Percentiles rank a stretch among this genome's conserved stretches.
Evolutionary conservation across 108 stramenopile species (phyloP).

Genomic region (Cyclotella atomus): DNA sequence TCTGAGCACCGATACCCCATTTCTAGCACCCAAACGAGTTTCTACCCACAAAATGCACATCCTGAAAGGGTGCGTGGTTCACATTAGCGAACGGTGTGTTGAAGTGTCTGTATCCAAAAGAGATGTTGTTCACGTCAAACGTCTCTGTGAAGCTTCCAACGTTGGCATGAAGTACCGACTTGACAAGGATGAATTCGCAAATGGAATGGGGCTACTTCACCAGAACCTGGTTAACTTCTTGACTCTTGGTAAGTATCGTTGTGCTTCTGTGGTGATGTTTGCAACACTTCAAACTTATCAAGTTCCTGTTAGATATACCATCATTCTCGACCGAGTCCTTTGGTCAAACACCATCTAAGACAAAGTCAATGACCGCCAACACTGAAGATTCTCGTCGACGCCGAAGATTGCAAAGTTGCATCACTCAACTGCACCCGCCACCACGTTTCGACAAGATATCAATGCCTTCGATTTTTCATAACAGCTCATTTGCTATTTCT

Average conservation of each 20-base stretch:
- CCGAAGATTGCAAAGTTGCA: slow-evolving; percentile 46
- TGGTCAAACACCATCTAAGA: slow-evolving; percentile 41
- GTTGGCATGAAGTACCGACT: slow-evolving; percentile 57
- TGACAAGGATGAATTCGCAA: slow-evolving; percentile 70
- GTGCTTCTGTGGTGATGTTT: background rate
- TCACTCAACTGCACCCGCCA: slow-evolving; percentile 28
- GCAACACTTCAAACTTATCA: too few species aligned
- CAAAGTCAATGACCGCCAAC: slow-evolving; percentile 38
- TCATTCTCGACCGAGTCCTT: slow-evolving; percentile 49
- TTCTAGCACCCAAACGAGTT: slow-evolving; percentile 1
- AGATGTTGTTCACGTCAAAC: slow-evolving; percentile 56
- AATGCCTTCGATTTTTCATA: slow-evolving; percentile 32
- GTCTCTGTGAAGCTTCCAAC: slow-evolving; percentile 18
- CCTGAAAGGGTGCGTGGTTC: slow-evolving; percentile 62
- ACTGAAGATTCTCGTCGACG: slow-evolving; percentile 33
- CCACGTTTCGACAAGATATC: slow-evolving; percentile 26
- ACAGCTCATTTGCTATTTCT: background rate
- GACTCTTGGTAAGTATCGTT: slow-evolving; percentile 16
- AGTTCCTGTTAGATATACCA: slow-evolving; percentile 37
- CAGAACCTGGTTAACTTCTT: slow-evolving; percentile 75
- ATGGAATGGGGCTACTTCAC: slow-evolving; percentile 68
- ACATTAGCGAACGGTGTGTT: slow-evolving; percentile 42
- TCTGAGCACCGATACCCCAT: slow-evolving; percentile 72
- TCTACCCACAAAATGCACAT: slow-evolving; percentile 64
- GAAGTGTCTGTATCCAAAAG: slow-evolving; percentile 50